Evolutionary conservation across 306 rosid genomes (phyloP), one percentile per base, ranked within the genome.

Genomic region (Lathyrus oleraceus): DNA sequence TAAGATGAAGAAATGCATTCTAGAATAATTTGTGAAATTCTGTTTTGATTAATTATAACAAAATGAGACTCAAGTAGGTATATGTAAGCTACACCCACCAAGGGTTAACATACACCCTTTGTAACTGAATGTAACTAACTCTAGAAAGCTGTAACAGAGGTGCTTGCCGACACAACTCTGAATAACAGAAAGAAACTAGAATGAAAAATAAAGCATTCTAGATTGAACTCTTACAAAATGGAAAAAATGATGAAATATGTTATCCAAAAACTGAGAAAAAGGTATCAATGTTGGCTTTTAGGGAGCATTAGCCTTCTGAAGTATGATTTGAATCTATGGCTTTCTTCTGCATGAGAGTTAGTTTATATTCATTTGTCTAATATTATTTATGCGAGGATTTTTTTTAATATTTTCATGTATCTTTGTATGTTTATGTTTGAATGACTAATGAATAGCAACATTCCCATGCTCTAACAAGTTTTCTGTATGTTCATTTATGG

Each of bases 271-370:
- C 57, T 64, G 69, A 14, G 36, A 5, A 30, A 36, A 56, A 23
- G 20, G 16, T 71, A 35, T 48, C 17, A 5, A 51, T 67, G 61
- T 40, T 68, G 45, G 67, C 63, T 62, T 48, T 25, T 14, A 32
- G 44, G 61, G 53, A 51, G 59, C 25, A 49, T 14, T 3, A 42
- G 28, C 64, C 38, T 44, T 49, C 17, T 52, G 23, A 69, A 40
- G 57, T 9, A 69, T 43, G 36, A 23, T 61, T 43, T 45, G 51
- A 40, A 19, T 19, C 28, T 42, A 13, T 42, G 67, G 8, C 66
- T 36, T 57, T 30, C 28, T 75, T 70, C 20, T 70, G 52, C 20
- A 5, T 3, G 47, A 64, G 65, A 62, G 14, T 23, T 13, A 63
- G 13, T 19, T 65, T 14, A 63, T 64, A 63, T 36, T 17, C 11